Evolutionary conservation across 495 filamentous ascomycete genomes (phyloP).

Genomic region (Xylaria intraflava): DNA sequence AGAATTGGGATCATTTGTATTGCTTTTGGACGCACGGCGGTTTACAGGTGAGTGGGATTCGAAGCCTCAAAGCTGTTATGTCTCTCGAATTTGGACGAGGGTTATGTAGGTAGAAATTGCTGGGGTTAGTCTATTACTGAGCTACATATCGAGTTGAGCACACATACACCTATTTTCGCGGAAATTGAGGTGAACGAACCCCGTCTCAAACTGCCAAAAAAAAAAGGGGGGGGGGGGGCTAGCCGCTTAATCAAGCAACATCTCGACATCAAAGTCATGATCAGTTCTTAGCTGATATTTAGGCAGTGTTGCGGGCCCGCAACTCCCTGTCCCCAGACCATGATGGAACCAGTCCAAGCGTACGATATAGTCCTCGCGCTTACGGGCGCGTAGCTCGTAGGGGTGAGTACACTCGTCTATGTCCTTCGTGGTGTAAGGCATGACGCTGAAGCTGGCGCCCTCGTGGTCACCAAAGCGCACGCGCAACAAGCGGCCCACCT

Average conservation of each 20-base stretch:
- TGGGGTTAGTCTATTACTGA: not conserved
- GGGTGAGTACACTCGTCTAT: constrained; percentile 54
- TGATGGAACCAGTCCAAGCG: constrained; percentile 56
- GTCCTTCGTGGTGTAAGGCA: constrained; percentile 45
- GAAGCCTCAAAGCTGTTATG: not conserved
- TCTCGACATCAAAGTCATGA: constrained; percentile 41
- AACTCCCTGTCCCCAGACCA: constrained; percentile 47
- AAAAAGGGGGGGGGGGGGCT: not conserved
- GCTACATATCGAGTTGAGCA: not conserved
- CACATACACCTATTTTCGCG: not conserved
- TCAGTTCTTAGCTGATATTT: constrained; percentile 41
- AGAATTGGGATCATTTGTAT: not conserved
- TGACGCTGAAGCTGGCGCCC: constrained; percentile 47
- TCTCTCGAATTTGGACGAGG: not conserved
- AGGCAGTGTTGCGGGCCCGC: constrained; percentile 46
- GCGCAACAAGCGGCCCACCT: constrained; percentile 27
- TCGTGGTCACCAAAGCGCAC: constrained; percentile 35
- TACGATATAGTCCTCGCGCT: constrained; percentile 46
- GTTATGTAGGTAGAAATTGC: not conserved
- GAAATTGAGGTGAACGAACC: not conserved
- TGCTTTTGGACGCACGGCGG: not conserved
- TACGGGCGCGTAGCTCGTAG: constrained; percentile 46
- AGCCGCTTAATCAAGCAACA: constrained; percentile 33
- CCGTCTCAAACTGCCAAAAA: not conserved
- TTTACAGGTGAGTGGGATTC: not conserved